Percentiles rank a stretch among this genome's conserved stretches.
Evolutionary conservation across 2,329 filamentous ascomycete species (phyloP).

Genomic region (Chaetoscypha palmicola): DNA sequence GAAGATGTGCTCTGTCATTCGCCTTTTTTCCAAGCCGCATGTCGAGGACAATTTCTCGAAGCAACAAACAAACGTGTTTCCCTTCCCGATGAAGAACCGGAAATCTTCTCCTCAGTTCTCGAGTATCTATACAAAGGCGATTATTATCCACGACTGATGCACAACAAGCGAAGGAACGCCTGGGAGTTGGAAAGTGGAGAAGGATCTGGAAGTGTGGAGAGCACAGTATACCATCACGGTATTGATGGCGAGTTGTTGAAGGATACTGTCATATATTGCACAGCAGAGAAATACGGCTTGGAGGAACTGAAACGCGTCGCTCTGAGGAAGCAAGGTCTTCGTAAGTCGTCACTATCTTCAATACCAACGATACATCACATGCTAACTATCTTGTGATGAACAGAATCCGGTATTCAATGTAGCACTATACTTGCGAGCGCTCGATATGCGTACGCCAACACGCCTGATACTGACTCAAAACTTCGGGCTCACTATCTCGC

Average conservation of each 20-base stretch:
- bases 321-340: slow-evolving; percentile 85
- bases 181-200: slow-evolving; percentile 66
- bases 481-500: slow-evolving; percentile 96
- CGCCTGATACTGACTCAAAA: slow-evolving; percentile 83
- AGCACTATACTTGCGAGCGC: slow-evolving; percentile 86
- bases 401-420: slow-evolving; percentile 66
- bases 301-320: slow-evolving; percentile 87
- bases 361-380: background rate
- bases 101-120: slow-evolving; percentile 87
- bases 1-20: slow-evolving; percentile 85
- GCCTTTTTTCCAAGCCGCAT: slow-evolving; percentile 70
- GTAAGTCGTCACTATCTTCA: slow-evolving; percentile 4
- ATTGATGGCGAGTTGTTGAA: slow-evolving; percentile 72
- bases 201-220: slow-evolving; percentile 57
- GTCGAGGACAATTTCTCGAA: slow-evolving; percentile 67
- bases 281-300: slow-evolving; percentile 82
- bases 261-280: slow-evolving; percentile 92
- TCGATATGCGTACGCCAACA: slow-evolving; percentile 92
- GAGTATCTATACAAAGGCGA: slow-evolving; percentile 74
- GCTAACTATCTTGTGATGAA: background rate
- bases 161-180: slow-evolving; percentile 77
- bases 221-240: slow-evolving; percentile 71
- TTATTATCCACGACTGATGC: slow-evolving; percentile 72
- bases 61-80: slow-evolving; percentile 70
- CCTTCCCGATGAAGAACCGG: slow-evolving; percentile 72